A percentile compares a stretch with the other conserved stretches of the same genome.
These are phyloP conservation scores for Hansenula anomala DNA, from an alignment of 1,139 yeast species.

Conservation along the genomic window DNA sequence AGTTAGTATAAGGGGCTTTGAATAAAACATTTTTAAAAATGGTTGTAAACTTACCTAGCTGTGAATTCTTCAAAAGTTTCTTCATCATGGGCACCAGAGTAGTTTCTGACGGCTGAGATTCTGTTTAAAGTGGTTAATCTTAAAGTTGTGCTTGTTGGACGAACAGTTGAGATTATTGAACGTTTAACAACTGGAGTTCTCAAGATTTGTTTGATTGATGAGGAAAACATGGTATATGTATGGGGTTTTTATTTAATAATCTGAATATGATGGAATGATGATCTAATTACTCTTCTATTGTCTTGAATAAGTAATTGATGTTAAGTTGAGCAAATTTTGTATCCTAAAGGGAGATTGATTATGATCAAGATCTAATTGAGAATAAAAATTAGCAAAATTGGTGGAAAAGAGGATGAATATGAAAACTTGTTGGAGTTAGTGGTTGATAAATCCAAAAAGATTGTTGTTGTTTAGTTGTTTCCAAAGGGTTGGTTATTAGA, in stretches of 20 bases:
- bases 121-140: slow-evolving; percentile 10
- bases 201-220: slow-evolving; percentile 22
- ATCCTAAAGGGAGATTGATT: too few species aligned
- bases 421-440: too few species aligned
- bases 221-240: background rate
- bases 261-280: background rate
- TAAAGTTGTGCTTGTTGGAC: slow-evolving; percentile 15
- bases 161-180: slow-evolving; percentile 24
- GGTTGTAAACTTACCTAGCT: slow-evolving; percentile 24
- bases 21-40: too few species aligned
- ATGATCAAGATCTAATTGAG: too few species aligned
- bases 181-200: slow-evolving; percentile 26
- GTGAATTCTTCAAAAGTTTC: slow-evolving; percentile 96
- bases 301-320: too few species aligned
- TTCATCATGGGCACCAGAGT: slow-evolving; percentile 63
- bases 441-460: too few species aligned
- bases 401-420: too few species aligned
- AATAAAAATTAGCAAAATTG: too few species aligned
- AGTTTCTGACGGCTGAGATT: slow-evolving; percentile 46
- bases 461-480: too few species aligned
- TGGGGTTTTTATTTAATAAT: background rate
- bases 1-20: background rate
- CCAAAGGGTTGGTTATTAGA: too few species aligned
- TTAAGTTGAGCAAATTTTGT: too few species aligned
- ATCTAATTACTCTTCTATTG: too few species aligned